A percentile compares a stretch with the other conserved stretches of the same genome.
These are phyloP conservation scores for Chalara sp. DNA, from an alignment of 2,329 filamentous ascomycete genomes.

Conservation along the genomic window DNA sequence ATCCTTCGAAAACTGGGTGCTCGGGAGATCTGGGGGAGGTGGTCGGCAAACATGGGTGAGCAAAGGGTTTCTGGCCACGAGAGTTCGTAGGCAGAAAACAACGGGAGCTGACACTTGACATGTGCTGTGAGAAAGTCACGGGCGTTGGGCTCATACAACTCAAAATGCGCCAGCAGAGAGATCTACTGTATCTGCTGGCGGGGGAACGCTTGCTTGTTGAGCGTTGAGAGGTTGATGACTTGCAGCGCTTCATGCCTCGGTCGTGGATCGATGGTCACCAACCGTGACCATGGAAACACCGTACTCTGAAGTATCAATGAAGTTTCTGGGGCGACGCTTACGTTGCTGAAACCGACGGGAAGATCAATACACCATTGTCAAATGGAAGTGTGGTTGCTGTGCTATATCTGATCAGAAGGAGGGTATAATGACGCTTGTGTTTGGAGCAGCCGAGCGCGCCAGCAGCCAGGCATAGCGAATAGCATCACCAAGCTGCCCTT, in stretches of 20 bases:
- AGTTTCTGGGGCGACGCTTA: too few relatives aligned
- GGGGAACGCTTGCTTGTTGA: background rate
- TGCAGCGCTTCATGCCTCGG: background rate
- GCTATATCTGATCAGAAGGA: background rate
- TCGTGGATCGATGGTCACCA: background rate
- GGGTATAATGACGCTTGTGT: background rate
- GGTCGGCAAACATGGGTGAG: too few relatives aligned
- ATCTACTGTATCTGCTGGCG: background rate
- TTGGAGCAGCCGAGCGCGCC: background rate
- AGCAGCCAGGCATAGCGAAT: background rate
- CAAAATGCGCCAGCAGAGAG: background rate
- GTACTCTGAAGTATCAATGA: background rate
- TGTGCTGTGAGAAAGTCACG: background rate
- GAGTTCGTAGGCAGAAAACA: background rate
- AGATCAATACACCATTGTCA: background rate
- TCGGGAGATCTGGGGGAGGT: too few relatives aligned
- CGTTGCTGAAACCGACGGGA: background rate
- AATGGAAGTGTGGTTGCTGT: background rate
- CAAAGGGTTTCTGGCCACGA: background rate
- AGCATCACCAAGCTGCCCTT: background rate
- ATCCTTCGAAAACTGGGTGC: background rate
- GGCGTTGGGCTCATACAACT: background rate
- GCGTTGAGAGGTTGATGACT: background rate
- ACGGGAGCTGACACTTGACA: background rate
- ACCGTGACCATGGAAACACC: background rate